Evolutionary conservation across 1,139 yeast species (phyloP).

Genomic region (Ogataea hybrid): DNA sequence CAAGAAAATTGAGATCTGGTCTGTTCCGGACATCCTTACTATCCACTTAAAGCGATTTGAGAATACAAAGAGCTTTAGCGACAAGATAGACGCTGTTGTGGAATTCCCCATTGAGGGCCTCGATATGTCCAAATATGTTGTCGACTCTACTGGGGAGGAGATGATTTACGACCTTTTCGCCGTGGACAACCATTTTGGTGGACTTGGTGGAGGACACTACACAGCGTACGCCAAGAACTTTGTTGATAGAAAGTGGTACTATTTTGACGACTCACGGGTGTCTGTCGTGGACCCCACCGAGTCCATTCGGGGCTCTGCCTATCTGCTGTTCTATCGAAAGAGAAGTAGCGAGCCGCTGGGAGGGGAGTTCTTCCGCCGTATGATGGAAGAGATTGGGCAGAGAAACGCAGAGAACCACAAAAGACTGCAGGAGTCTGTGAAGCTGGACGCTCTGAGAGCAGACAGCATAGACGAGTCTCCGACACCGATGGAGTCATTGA

Average conservation of each 20-base stretch:
- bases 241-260: conserved; percentile 80
- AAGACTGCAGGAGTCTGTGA: not conserved
- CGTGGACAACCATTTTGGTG: conserved; percentile 95
- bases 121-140: conserved; percentile 62
- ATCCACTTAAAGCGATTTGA: conserved; percentile 91
- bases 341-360: conserved; percentile 36
- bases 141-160: conserved; percentile 37
- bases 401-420: conserved; percentile 13
- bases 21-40: conserved; percentile 83
- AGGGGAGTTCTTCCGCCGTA: conserved; percentile 26
- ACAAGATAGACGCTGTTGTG: conserved; percentile 81
- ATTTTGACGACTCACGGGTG: conserved; percentile 85
- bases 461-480: conserved; percentile 9
- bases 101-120: conserved; percentile 86
- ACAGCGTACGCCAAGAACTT: conserved; percentile 86
- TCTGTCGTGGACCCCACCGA: conserved; percentile 57
- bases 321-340: conserved; percentile 77
- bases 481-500: conserved; percentile 4
- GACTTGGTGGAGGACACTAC: conserved; percentile 97
- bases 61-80: conserved; percentile 80
- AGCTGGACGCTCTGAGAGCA: not conserved
- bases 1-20: conserved; percentile 89
- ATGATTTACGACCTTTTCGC: conserved; percentile 79
- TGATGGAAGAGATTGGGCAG: conserved; percentile 22
- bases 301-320: conserved; percentile 79